These are phyloP conservation scores for Gigaspora rosea DNA, from an alignment of 192 early-diverging fungal genomes.

Conservation along the genomic window DNA sequence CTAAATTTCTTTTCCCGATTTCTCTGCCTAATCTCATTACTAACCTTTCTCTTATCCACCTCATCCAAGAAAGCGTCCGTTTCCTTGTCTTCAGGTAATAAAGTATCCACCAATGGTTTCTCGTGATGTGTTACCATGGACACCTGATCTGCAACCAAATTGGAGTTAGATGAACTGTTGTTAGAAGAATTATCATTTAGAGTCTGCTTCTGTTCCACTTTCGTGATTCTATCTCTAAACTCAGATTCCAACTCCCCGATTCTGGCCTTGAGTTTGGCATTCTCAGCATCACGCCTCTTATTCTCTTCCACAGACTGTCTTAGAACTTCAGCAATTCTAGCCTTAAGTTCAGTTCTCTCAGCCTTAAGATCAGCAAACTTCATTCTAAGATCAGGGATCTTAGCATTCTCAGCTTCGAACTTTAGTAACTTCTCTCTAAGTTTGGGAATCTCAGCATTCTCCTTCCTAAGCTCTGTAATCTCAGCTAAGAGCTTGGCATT, in stretches of 20 bases:
- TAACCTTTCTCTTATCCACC: background rate
- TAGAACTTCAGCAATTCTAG: background rate
- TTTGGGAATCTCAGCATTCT: too few relatives aligned
- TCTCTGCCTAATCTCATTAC: too few relatives aligned
- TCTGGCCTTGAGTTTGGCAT: slow-evolving; percentile 20
- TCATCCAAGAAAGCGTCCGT: background rate
- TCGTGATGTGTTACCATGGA: background rate
- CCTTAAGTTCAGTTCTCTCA: too few relatives aligned
- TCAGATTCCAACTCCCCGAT: slow-evolving; percentile 12
- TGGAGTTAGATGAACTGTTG: slow-evolving; percentile 15
- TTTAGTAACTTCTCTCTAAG: too few relatives aligned
- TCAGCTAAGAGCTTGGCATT: too few relatives aligned
- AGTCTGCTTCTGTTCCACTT: slow-evolving; percentile 15
- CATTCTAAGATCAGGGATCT: too few relatives aligned
- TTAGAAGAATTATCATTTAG: slow-evolving; percentile 16
- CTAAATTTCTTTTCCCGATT: too few relatives aligned
- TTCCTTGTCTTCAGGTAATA: slow-evolving; percentile 21
- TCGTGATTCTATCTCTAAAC: background rate
- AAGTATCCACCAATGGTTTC: slow-evolving; percentile 15
- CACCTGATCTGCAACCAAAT: slow-evolving; percentile 18
- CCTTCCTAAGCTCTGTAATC: too few relatives aligned
- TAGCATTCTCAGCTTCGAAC: too few relatives aligned
- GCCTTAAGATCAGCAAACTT: background rate
- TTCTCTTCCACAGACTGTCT: background rate
- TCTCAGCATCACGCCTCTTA: background rate